phyloP scores from a whole-genome alignment of 345 rosid genomes.

The Linum lewisii region DNA sequence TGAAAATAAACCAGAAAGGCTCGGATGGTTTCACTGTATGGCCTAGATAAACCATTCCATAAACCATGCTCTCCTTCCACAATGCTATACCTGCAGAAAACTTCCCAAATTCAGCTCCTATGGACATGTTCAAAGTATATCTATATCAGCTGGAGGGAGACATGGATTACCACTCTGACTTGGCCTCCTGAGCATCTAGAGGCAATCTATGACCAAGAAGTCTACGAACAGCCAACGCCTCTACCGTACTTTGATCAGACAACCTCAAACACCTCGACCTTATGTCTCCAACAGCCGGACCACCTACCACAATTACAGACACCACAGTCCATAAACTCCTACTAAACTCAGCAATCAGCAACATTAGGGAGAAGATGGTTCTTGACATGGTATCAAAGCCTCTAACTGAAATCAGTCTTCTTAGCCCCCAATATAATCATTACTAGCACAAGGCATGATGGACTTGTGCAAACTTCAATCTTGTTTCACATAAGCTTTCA shows the following conservation, averaged over 20 bases:
- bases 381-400: too few species aligned
- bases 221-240: slow-evolving; percentile 81
- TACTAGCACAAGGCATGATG: too few species aligned
- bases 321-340: too few species aligned
- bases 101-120: slow-evolving; percentile 26
- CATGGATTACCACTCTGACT: slow-evolving; percentile 65
- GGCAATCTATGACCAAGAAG: slow-evolving; percentile 89
- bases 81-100: slow-evolving; percentile 58
- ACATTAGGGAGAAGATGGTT: too few species aligned
- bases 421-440: too few species aligned
- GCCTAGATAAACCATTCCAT: slow-evolving; percentile 82
- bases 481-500: too few species aligned
- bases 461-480: too few species aligned
- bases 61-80: slow-evolving; percentile 67
- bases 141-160: neutral
- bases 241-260: slow-evolving; percentile 75
- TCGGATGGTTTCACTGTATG: slow-evolving; percentile 85
- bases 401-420: too few species aligned
- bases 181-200: slow-evolving; percentile 46
- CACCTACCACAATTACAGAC: slow-evolving; percentile 36
- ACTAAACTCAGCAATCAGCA: too few species aligned
- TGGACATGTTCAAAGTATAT: slow-evolving; percentile 5
- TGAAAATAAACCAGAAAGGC: slow-evolving; percentile 89
- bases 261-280: slow-evolving; percentile 91
- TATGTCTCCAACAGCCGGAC: slow-evolving; percentile 96